These are phyloP conservation scores for Pycnococcus provasolii DNA, from an alignment of 139 green algal species.

Conservation along the genomic window DNA sequence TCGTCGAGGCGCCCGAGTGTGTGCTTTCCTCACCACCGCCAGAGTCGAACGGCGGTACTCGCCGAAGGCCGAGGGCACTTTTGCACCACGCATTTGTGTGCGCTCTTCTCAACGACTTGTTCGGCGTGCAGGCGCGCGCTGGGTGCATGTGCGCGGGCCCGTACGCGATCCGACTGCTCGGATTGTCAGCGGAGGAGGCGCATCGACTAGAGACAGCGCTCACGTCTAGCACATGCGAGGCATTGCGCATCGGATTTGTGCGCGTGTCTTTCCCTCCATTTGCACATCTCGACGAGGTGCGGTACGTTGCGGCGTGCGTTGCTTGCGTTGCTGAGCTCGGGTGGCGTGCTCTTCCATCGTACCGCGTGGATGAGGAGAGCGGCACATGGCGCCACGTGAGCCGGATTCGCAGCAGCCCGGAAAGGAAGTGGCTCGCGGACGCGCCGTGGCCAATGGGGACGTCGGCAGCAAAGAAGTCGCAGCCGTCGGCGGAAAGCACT, in stretches of 20 bases:
- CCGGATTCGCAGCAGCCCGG: conserved; percentile 5
- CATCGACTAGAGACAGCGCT: conserved; percentile 13
- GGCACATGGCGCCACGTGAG: conserved; percentile 20
- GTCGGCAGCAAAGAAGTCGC: not conserved
- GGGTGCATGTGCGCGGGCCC: conserved; percentile 25
- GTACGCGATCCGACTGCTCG: conserved; percentile 17
- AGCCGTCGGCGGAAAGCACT: not conserved
- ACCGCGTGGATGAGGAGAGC: conserved; percentile 22
- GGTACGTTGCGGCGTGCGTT: conserved; percentile 9
- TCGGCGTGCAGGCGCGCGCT: conserved; percentile 32
- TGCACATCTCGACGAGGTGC: conserved; percentile 3
- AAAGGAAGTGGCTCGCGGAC: conserved; percentile 18
- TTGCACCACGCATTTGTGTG: conserved; percentile 31
- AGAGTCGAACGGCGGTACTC: too few species aligned
- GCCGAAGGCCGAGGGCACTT: not conserved
- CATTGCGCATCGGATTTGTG: conserved; percentile 19
- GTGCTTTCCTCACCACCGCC: too few species aligned
- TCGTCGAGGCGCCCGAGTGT: conserved; percentile 13
- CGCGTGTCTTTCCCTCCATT: conserved; percentile 22
- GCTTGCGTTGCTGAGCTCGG: conserved; percentile 11
- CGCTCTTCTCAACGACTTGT: conserved; percentile 37
- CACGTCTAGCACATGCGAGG: conserved; percentile 15
- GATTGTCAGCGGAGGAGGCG: not conserved
- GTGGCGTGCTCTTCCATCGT: conserved; percentile 21
- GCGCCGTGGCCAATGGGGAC: not conserved